Evolutionary conservation across 192 early-diverging fungal species (phyloP), one percentile per base, ranked within the genome.

Genomic region (Lobosporangium transversale): DNA sequence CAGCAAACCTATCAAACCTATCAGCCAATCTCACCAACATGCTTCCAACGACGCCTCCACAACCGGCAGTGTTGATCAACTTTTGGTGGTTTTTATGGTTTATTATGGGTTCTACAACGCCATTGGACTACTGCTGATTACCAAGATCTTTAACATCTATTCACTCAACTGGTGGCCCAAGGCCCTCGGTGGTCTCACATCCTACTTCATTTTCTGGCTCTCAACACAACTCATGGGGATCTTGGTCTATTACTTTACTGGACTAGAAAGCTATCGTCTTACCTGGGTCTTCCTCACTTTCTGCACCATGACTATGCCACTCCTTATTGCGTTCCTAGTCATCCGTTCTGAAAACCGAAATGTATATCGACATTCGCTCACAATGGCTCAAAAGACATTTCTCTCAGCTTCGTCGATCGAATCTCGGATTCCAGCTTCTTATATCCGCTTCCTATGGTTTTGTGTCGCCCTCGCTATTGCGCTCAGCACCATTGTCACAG

Each of bases 61-160:
- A 47, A 17, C 54, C 64, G 4, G 62, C 85, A 6, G 70, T 64
- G 18, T 50, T 83, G 26, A 85, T 93, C 74, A 90, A 91, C 69
- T 93, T 93, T 76, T 93, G 91, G 91, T 91, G 85, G 80, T 93
- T 93, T 56, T 66, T 93, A 36, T 82, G 90, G 70, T 91, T 87
- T 93, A 91, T 81, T 93, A 89, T 76, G 91, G 91, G 18, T 53
- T 86, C 9, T 93, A 93, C 78, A 93, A 91, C 40, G 91, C 89
- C 4, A 79, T 91, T 47, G 91, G 87, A 23, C 79, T 93, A 32
- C 69, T 87, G 47, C 83, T 93, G 24, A 89, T 93, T 66, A 90
- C 89, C 42, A 90, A 93, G 79, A 85, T 93, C 26, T 93, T 93
- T 81, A 88, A 85, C 55, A 86, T 91, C 26, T 93, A 93, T 66